Percentiles rank a stretch among this genome's conserved stretches.
These are phyloP conservation scores for Neurospora sp. DNA, from an alignment of 495 filamentous ascomycete species.

Conservation along the genomic window DNA sequence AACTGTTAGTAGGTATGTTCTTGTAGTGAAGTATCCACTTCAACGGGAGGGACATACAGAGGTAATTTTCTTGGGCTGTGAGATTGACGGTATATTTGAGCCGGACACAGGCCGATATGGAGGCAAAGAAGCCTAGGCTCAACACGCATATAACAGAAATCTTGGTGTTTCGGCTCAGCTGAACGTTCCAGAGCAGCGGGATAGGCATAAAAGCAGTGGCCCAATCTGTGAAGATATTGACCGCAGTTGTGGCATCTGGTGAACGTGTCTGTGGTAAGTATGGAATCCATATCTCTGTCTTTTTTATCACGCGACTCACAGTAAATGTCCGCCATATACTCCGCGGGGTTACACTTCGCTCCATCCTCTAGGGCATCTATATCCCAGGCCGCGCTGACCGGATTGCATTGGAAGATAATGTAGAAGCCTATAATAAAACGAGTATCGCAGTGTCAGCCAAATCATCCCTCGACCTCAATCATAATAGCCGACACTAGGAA, in stretches of 20 bases:
- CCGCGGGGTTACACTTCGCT: not conserved
- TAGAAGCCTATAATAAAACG: not conserved
- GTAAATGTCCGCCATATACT: not conserved
- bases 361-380: not conserved
- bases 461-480: not conserved
- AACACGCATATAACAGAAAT: not conserved
- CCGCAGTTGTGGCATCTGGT: not conserved
- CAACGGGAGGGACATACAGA: not conserved
- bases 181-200: not conserved
- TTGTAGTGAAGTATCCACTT: not conserved
- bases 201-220: not conserved
- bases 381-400: not conserved
- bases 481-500: not conserved
- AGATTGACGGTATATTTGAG: not conserved
- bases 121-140: not conserved
- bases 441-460: not conserved
- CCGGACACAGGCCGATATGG: not conserved
- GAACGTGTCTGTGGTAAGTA: not conserved
- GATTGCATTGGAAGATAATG: not conserved
- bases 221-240: not conserved
- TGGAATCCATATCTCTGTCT: not conserved
- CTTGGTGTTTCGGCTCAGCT: not conserved
- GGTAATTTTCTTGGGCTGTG: not conserved
- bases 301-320: not conserved
- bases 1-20: not conserved